Evolutionary conservation across 345 rosid species (phyloP).

Genomic region (Sisymbrium irio): DNA sequence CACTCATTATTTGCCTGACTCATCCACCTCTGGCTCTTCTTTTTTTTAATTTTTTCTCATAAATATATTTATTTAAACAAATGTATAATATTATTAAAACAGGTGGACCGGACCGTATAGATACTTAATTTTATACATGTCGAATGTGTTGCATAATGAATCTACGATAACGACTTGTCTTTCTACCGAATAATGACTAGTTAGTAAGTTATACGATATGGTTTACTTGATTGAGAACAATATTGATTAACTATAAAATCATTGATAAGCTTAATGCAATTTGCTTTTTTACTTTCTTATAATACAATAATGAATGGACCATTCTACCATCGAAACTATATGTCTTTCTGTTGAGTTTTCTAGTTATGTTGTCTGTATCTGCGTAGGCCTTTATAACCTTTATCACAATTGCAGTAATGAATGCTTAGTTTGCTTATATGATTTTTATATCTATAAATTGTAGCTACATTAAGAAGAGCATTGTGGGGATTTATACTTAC

Average conservation of each 20-base stretch:
- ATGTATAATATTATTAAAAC: background rate
- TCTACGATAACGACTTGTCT: background rate
- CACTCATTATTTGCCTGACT: constrained; percentile 33
- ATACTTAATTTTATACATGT: background rate
- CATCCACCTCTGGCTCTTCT: background rate
- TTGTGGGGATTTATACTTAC: background rate
- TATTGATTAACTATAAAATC: background rate
- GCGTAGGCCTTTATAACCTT: too few relatives aligned
- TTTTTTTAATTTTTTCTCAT: background rate
- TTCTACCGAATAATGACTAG: background rate
- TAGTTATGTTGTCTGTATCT: too few relatives aligned
- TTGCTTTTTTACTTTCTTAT: too few relatives aligned
- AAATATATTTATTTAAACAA: background rate
- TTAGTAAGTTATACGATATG: background rate
- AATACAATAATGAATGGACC: too few relatives aligned
- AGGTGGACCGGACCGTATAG: background rate
- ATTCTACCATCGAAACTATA: too few relatives aligned
- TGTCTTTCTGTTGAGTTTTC: too few relatives aligned
- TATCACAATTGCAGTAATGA: too few relatives aligned
- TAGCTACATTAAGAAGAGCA: background rate
- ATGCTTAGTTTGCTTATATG: too few relatives aligned
- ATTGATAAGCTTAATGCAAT: too few relatives aligned
- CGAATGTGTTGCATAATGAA: background rate
- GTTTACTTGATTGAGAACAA: background rate
- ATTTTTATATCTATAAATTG: too few relatives aligned